A percentile compares a stretch with the other conserved stretches of the same genome.
phyloP scores from a whole-genome alignment of 352 stramenopile species.

The Globisporangium carolinianum region DNA sequence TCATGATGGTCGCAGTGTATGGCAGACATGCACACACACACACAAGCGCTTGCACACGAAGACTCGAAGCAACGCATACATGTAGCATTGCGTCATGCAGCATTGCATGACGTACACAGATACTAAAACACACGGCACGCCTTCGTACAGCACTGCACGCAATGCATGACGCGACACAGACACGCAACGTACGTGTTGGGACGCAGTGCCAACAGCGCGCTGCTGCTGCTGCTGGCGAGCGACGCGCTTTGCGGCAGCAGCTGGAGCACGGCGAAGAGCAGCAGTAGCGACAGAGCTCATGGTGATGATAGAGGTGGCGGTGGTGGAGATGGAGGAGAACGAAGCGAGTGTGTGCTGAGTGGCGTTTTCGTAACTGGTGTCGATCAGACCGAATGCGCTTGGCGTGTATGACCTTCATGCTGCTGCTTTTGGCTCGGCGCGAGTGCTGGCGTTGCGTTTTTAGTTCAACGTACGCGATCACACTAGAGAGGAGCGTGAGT shows the following conservation, averaged over 20 bases:
- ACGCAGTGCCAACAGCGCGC: slow-evolving; percentile 28
- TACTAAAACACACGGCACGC: neutral
- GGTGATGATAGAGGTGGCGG: neutral
- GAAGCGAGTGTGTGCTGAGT: neutral
- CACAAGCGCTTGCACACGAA: too few species aligned
- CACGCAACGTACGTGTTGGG: slow-evolving; percentile 28
- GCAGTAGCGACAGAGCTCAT: slow-evolving; percentile 7
- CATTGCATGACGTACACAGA: too few species aligned
- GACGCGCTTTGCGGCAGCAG: slow-evolving; percentile 4
- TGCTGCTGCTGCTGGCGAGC: neutral
- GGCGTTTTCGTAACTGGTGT: neutral
- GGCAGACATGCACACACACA: too few species aligned
- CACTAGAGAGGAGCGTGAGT: neutral
- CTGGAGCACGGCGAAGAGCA: slow-evolving; percentile 1
- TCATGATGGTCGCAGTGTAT: too few species aligned
- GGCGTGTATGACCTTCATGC: too few species aligned
- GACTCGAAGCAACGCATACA: too few species aligned
- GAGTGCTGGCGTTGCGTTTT: neutral
- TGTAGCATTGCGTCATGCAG: too few species aligned
- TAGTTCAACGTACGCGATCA: neutral
- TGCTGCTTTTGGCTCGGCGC: neutral
- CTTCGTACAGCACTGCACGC: neutral
- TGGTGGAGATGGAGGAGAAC: neutral
- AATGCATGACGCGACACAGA: neutral
- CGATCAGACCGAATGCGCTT: too few species aligned